Conservation (phyloP, 495 filamentous ascomycete genomes). For the Aspergillus saccharolyticus region DNA sequence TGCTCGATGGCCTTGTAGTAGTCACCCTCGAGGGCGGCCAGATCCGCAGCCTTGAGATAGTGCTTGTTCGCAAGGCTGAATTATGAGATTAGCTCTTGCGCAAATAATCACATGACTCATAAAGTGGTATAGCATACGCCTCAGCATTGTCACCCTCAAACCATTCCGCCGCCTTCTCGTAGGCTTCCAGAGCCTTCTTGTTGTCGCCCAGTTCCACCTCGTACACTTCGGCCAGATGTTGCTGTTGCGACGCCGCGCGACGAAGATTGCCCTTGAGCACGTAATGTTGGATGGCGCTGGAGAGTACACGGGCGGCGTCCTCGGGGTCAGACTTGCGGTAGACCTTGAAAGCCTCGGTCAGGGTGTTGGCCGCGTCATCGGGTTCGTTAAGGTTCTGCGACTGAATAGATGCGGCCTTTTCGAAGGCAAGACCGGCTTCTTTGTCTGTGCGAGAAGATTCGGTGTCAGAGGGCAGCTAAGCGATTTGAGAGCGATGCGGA, state of each 20-base stretch:
- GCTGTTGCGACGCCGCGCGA: constrained; percentile 80
- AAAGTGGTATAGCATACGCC: constrained; percentile 50
- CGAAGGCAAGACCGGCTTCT: constrained; percentile 76
- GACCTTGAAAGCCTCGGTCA: constrained; percentile 75
- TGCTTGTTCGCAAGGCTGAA: constrained; percentile 80
- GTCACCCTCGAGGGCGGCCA: constrained; percentile 72
- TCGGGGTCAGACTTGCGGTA: constrained; percentile 77
- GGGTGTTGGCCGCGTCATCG: constrained; percentile 79
- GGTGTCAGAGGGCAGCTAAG: neutral
- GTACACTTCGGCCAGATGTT: constrained; percentile 76
- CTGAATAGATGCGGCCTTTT: constrained; percentile 73
- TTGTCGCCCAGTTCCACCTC: constrained; percentile 73
- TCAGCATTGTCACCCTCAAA: constrained; percentile 82
- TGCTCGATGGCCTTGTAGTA: constrained; percentile 75
- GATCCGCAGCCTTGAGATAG: constrained; percentile 81
- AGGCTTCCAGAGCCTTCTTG: constrained; percentile 70
- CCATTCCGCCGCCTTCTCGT: constrained; percentile 78
- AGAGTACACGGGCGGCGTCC: constrained; percentile 70
- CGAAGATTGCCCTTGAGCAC: constrained; percentile 79
- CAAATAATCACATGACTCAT: neutral
- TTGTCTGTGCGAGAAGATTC: constrained; percentile 48
- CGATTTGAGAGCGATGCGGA: neutral
- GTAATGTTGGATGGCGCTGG: constrained; percentile 72
- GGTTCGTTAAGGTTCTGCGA: constrained; percentile 73
- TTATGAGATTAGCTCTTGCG: neutral